Percentiles rank a stretch among this genome's conserved stretches.
Evolutionary conservation across 208 protist species (phyloP).

Genomic region (Acanthamoeba castellanii): DNA sequence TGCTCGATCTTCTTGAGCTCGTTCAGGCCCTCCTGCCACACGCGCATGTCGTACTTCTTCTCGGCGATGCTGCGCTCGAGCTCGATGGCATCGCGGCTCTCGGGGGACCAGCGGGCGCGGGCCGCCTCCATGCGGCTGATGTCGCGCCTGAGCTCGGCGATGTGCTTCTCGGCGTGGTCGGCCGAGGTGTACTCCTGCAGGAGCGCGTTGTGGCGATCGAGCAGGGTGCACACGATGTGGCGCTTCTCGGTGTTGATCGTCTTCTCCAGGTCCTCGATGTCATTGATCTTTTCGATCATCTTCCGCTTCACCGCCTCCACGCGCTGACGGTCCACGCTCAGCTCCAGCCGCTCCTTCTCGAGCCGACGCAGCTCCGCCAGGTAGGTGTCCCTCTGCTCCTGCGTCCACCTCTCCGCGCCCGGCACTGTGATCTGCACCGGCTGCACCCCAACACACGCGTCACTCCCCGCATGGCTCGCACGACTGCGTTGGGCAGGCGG

Average conservation of each 20-base stretch:
- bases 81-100: not conserved
- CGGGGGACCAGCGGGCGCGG: not conserved
- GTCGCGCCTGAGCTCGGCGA: not conserved
- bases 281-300: slow-evolving; percentile 5
- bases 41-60: slow-evolving; percentile 12
- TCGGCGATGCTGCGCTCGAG: slow-evolving; percentile 17
- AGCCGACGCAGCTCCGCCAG: not conserved
- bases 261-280: slow-evolving; percentile 1
- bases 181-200: not conserved
- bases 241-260: not conserved
- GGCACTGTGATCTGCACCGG: not conserved
- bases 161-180: not conserved
- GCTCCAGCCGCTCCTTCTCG: not conserved
- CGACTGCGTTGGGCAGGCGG: too few relatives aligned
- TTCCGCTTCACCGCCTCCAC: not conserved
- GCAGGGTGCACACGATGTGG: slow-evolving; percentile 16
- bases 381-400: not conserved
- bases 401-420: not conserved
- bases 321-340: not conserved
- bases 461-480: too few relatives aligned
- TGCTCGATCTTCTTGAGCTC: slow-evolving; percentile 4
- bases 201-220: not conserved
- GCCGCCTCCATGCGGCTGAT: not conserved
- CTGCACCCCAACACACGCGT: not conserved
- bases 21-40: not conserved